These are phyloP conservation scores for Pseudotsuga menziesii DNA, from an alignment of 75 land plant species.

Conservation along the genomic window DNA sequence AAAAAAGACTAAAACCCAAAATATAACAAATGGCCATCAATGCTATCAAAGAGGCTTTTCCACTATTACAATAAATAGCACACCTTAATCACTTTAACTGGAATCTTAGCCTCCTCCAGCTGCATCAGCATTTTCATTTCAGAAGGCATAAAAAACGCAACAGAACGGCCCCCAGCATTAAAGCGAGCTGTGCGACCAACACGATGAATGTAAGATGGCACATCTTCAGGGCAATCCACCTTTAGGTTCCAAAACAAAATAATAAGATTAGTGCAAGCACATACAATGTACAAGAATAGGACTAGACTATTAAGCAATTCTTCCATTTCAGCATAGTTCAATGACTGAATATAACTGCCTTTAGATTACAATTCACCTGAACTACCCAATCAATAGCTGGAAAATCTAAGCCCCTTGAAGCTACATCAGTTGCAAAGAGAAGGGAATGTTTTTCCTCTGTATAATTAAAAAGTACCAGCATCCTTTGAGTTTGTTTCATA, in stretches of 20 bases:
- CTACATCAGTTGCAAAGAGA: conserved; percentile 91
- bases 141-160: conserved; percentile 77
- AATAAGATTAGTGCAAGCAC: conserved; percentile 4
- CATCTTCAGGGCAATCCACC: conserved; percentile 98
- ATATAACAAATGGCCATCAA: background rate
- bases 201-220: conserved; percentile 83
- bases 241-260: conserved; percentile 11
- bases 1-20: background rate
- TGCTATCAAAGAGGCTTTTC: background rate
- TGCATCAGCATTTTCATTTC: conserved; percentile 72
- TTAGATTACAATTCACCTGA: conserved; percentile 47
- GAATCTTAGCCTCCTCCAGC: conserved; percentile 64
- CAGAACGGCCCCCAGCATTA: conserved; percentile 64
- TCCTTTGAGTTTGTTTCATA: conserved; percentile 76
- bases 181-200: conserved; percentile 99
- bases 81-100: conserved; percentile 70
- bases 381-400: conserved; percentile 97
- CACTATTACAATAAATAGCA: background rate
- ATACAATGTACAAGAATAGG: background rate
- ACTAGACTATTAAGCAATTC: background rate
- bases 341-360: background rate
- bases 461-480: conserved; percentile 66
- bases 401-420: conserved; percentile 96
- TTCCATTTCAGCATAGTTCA: background rate
- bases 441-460: conserved; percentile 66